Evolutionary conservation across 345 rosid species (phyloP).

Genomic region (Trapa bicornis): DNA sequence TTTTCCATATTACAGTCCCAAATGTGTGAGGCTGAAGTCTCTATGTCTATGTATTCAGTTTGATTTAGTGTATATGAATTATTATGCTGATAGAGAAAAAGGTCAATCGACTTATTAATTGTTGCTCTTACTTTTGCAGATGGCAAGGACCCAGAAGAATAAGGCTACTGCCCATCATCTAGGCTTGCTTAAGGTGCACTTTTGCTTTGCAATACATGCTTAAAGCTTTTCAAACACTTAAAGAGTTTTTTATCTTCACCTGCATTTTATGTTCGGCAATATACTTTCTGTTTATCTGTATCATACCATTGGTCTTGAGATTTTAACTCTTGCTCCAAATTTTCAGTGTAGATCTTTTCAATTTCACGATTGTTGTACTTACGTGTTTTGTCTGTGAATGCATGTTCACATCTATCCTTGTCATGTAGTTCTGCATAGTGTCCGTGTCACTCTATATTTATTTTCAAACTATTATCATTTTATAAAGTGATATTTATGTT

Average conservation of each 20-base stretch:
- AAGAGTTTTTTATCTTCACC: not conserved
- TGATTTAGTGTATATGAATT: not conserved
- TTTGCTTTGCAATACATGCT: not conserved
- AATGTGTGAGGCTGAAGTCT: not conserved
- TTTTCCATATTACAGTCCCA: not conserved
- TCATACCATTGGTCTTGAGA: not conserved
- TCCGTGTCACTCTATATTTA: not conserved
- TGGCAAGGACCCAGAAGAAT: conserved; percentile 96
- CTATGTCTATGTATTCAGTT: too few relatives aligned
- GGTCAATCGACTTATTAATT: not conserved
- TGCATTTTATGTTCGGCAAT: not conserved
- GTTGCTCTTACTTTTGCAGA: conserved; percentile 30
- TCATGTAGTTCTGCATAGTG: not conserved
- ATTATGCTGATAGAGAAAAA: not conserved
- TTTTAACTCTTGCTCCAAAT: not conserved
- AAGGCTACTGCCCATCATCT: conserved; percentile 97
- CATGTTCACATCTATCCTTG: not conserved
- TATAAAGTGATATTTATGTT: not conserved
- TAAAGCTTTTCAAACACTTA: not conserved
- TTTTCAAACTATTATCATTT: not conserved
- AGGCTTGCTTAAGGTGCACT: conserved; percentile 76
- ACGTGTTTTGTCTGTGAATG: not conserved
- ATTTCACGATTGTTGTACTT: not conserved
- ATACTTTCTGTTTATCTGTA: not conserved
- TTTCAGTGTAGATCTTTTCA: not conserved